Percentiles rank a stretch among this genome's conserved stretches.
phyloP scores from a whole-genome alignment of 192 early-diverging fungal genomes.

The Anaeromyces robustus region DNA sequence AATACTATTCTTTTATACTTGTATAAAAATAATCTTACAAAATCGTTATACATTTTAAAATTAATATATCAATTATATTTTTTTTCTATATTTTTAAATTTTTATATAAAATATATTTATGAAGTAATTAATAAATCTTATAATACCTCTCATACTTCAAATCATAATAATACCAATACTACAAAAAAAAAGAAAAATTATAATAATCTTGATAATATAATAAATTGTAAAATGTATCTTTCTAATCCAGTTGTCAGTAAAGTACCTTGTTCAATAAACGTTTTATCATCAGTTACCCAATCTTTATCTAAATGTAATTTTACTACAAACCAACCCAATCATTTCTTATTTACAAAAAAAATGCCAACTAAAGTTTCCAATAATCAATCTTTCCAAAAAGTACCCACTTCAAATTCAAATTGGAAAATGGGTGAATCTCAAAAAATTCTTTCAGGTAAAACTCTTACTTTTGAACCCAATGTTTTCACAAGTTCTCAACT shows the following conservation, averaged over 20 bases:
- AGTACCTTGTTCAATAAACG: not conserved
- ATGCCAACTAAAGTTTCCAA: not conserved
- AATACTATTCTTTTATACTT: too few relatives aligned
- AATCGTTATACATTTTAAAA: too few relatives aligned
- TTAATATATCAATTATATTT: too few relatives aligned
- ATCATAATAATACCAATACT: too few relatives aligned
- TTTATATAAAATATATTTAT: too few relatives aligned
- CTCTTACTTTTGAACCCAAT: not conserved
- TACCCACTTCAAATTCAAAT: not conserved
- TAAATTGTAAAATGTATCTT: not conserved
- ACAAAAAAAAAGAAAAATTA: too few relatives aligned
- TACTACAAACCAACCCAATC: not conserved
- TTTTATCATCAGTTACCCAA: not conserved
- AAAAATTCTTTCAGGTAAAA: not conserved
- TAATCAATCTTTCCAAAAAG: not conserved
- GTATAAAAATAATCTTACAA: too few relatives aligned
- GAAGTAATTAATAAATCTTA: too few relatives aligned
- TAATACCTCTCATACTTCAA: too few relatives aligned
- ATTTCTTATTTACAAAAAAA: not conserved
- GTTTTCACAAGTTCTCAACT: not conserved
- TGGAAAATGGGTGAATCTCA: not conserved
- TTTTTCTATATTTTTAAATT: too few relatives aligned
- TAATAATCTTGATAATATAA: too few relatives aligned
- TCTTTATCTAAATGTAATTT: not conserved
- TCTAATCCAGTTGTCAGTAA: not conserved